These are phyloP conservation scores for Raffaelea arxii DNA, from an alignment of 2,329 filamentous ascomycete genomes.

Conservation along the genomic window DNA sequence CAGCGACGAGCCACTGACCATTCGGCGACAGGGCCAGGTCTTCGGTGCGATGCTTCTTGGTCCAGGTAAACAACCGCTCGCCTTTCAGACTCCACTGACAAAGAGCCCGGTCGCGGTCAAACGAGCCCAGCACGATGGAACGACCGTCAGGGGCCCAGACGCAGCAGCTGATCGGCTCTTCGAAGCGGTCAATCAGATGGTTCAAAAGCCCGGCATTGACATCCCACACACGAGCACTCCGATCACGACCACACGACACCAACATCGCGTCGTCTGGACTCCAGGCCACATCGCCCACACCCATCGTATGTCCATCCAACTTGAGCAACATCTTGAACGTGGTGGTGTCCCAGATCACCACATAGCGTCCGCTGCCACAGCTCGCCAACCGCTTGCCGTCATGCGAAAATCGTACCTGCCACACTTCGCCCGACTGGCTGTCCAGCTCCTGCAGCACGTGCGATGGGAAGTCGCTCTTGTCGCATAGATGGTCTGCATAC, in stretches of 20 bases:
- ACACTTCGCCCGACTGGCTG: constrained; percentile 74
- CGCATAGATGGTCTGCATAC: constrained; percentile 81
- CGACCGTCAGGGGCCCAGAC: constrained; percentile 77
- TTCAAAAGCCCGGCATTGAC: constrained; percentile 56
- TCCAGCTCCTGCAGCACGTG: constrained; percentile 60
- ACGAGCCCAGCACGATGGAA: constrained; percentile 69
- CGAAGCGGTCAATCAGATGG: constrained; percentile 57
- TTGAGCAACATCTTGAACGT: constrained; percentile 55
- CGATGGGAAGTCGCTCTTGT: constrained; percentile 68
- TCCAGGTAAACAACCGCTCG: constrained; percentile 55
- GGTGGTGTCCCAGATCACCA: constrained; percentile 73
- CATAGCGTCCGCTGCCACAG: constrained; percentile 63
- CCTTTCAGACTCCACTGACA: constrained; percentile 62
- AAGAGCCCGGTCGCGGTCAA: constrained; percentile 58
- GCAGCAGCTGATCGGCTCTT: constrained; percentile 79
- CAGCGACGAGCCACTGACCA: constrained; percentile 69
- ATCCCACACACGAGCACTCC: constrained; percentile 67
- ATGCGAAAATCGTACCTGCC: constrained; percentile 85
- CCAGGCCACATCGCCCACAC: constrained; percentile 77
- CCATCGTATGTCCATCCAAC: constrained; percentile 56
- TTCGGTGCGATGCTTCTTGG: constrained; percentile 64
- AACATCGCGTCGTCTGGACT: constrained; percentile 84
- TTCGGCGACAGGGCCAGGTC: constrained; percentile 78
- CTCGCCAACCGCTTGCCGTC: constrained; percentile 76
- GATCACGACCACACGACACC: constrained; percentile 72